phyloP scores from a whole-genome alignment of 768 basidiomycete genomes.

The Lanmaoa rubissima region DNA sequence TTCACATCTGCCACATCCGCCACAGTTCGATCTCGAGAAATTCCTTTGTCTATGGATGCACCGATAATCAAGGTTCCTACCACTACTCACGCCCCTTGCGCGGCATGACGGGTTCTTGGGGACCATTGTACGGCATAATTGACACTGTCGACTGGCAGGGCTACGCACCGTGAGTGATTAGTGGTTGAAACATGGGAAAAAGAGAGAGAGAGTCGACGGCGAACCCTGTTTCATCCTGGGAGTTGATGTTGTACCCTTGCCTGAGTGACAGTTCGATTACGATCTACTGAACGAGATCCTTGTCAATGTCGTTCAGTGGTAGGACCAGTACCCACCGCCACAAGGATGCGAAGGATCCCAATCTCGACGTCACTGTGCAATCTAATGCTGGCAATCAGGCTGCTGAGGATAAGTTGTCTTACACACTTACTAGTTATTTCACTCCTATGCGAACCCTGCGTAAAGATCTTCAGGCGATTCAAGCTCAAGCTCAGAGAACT shows the following conservation, averaged over 20 bases:
- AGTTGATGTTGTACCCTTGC: background rate
- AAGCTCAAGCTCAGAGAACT: too few species aligned
- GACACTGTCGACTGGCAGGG: background rate
- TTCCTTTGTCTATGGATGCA: conserved; percentile 36
- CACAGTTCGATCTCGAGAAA: conserved; percentile 20
- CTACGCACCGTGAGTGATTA: too few species aligned
- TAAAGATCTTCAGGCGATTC: background rate
- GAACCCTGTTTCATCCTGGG: background rate
- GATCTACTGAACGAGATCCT: background rate
- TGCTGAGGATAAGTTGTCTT: too few species aligned
- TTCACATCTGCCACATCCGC: conserved; percentile 4
- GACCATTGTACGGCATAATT: background rate
- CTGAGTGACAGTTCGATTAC: too few species aligned
- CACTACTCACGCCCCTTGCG: background rate
- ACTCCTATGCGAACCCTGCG: background rate
- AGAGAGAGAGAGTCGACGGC: too few species aligned
- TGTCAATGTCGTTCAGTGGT: too few species aligned
- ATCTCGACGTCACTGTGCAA: too few species aligned
- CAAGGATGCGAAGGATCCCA: too few species aligned
- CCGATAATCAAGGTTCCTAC: conserved; percentile 28
- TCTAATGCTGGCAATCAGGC: too few species aligned
- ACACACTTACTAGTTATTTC: too few species aligned
- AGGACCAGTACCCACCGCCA: too few species aligned
- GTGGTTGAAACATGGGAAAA: background rate
- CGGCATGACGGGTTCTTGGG: too few species aligned